These are phyloP conservation scores for Carpinus fangiana DNA, from an alignment of 306 rosid genomes.

Conservation along the genomic window DNA sequence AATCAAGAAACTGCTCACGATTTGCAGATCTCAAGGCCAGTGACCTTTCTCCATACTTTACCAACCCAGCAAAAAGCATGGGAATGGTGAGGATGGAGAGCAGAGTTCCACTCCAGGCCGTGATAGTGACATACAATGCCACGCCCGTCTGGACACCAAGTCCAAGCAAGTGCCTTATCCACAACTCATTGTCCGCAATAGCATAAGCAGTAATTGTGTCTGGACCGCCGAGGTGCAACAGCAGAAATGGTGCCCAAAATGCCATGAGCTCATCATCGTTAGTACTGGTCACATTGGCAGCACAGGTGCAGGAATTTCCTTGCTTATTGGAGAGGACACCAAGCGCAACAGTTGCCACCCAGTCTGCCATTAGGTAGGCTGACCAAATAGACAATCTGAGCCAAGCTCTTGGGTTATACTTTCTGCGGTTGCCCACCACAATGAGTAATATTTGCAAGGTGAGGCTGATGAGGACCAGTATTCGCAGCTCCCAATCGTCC, in stretches of 20 bases:
- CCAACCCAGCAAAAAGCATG: not conserved
- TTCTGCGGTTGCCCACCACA: not conserved
- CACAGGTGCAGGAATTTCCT: not conserved
- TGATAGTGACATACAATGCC: not conserved
- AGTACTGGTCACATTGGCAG: not conserved
- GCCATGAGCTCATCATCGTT: not conserved
- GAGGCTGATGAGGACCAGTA: slow-evolving; percentile 1
- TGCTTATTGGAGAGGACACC: slow-evolving; percentile 3
- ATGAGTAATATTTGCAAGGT: not conserved
- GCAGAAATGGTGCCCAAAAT: slow-evolving; percentile 1
- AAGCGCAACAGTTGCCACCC: slow-evolving; percentile 5
- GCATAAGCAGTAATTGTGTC: slow-evolving; percentile 3
- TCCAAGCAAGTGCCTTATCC: slow-evolving; percentile 1
- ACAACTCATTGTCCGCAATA: slow-evolving; percentile 2
- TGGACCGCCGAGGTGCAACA: slow-evolving; percentile 3
- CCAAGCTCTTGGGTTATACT: not conserved
- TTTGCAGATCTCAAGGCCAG: slow-evolving; percentile 4
- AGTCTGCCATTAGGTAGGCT: slow-evolving; percentile 1
- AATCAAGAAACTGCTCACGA: slow-evolving; percentile 1
- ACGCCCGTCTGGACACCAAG: not conserved
- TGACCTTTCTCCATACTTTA: not conserved
- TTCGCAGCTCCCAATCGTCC: slow-evolving; percentile 4
- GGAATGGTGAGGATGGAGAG: slow-evolving; percentile 1
- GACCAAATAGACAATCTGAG: slow-evolving; percentile 1
- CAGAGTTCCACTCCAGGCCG: slow-evolving; percentile 4